Percentiles rank a stretch among this genome's conserved stretches.
Conservation (phyloP, 768 basidiomycete species). For the Fistulinella prunicolor region DNA sequence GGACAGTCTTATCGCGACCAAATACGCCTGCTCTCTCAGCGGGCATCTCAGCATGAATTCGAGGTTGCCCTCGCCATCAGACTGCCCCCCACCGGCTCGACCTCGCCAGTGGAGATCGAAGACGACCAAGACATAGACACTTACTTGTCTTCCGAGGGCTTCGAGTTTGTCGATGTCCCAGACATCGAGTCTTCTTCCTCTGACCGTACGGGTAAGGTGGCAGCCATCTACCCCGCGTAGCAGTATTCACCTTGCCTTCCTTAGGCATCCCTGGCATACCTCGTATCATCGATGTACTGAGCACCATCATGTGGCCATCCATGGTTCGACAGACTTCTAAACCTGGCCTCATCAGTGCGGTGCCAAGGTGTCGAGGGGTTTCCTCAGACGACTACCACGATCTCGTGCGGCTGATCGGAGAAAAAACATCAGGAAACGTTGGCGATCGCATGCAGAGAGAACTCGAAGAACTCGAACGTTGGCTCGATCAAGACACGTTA, state of each 20-base stretch:
- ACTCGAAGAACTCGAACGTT: conserved; percentile 57
- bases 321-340: conserved; percentile 41
- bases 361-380: neutral
- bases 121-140: conserved; percentile 60
- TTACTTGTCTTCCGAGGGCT: conserved; percentile 65
- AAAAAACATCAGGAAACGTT: conserved; percentile 23
- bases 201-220: conserved; percentile 18
- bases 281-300: conserved; percentile 73
- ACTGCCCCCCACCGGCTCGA: conserved; percentile 31
- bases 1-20: conserved; percentile 58
- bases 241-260: neutral
- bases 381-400: conserved; percentile 20
- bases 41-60: conserved; percentile 51
- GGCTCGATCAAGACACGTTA: conserved; percentile 50
- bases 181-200: conserved; percentile 4
- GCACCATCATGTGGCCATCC: conserved; percentile 88
- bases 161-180: conserved; percentile 66
- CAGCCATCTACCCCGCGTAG: neutral
- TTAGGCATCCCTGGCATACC: conserved; percentile 54
- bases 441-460: conserved; percentile 44
- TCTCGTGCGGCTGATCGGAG: conserved; percentile 20
- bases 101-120: conserved; percentile 31
- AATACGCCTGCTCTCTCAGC: conserved; percentile 46
- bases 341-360: neutral
- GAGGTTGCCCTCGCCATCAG: conserved; percentile 74